These are phyloP conservation scores for Cercospora brassicicola DNA, from an alignment of 2,329 filamentous ascomycete genomes.

Conservation along the genomic window DNA sequence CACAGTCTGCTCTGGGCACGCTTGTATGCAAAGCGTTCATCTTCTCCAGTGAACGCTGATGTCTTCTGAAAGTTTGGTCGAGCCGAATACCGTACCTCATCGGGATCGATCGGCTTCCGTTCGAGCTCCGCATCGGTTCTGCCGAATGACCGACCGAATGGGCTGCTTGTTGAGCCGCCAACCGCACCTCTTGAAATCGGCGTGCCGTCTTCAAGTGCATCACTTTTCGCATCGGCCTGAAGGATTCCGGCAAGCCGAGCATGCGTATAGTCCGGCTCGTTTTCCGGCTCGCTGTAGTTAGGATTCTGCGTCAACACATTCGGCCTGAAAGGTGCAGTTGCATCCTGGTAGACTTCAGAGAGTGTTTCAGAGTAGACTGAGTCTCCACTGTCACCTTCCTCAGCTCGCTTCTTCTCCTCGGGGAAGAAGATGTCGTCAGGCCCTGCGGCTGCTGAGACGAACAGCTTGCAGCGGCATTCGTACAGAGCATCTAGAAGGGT, in stretches of 20 bases:
- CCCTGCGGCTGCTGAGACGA: slow-evolving; percentile 65
- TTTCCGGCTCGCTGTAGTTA: slow-evolving; percentile 38
- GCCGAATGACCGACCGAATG: slow-evolving; percentile 37
- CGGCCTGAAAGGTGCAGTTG: slow-evolving; percentile 72
- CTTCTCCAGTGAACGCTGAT: slow-evolving; percentile 71
- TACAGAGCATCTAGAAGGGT: slow-evolving; percentile 73
- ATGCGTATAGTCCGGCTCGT: slow-evolving; percentile 41
- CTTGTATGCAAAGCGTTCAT: slow-evolving; percentile 79
- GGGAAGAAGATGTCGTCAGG: slow-evolving; percentile 80
- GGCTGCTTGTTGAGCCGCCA: slow-evolving; percentile 36
- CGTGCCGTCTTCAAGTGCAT: slow-evolving; percentile 49
- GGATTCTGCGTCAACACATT: slow-evolving; percentile 68
- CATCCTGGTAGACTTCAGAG: slow-evolving; percentile 75
- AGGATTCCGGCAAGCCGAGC: slow-evolving; percentile 42
- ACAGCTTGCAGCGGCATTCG: slow-evolving; percentile 75
- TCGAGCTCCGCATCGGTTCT: slow-evolving; percentile 38
- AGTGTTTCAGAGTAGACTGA: slow-evolving; percentile 65
- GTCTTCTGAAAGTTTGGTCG: slow-evolving; percentile 65
- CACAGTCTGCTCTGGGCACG: slow-evolving; percentile 74
- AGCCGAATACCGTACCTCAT: slow-evolving; percentile 31
- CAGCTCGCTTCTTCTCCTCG: slow-evolving; percentile 43
- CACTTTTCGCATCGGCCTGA: slow-evolving; percentile 44
- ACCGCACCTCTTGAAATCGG: slow-evolving; percentile 23
- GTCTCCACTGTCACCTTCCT: slow-evolving; percentile 43
- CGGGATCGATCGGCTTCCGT: slow-evolving; percentile 38